These are phyloP conservation scores for Funneliformis mosseae DNA, from an alignment of 192 early-diverging fungal genomes.

Conservation along the genomic window DNA sequence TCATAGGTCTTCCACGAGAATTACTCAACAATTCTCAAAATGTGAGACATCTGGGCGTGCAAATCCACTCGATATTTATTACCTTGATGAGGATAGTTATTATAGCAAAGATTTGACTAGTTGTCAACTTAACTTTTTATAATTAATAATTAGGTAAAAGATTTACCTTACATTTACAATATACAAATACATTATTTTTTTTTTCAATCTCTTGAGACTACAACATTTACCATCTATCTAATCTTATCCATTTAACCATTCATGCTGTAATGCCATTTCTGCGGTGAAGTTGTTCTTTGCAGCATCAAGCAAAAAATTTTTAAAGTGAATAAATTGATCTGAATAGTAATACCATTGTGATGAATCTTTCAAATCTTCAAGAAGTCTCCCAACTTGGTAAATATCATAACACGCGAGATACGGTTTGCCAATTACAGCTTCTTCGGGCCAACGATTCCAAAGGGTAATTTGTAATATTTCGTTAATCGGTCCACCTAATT, in stretches of 20 bases:
- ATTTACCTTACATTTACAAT: no score
- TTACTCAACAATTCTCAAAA: not conserved
- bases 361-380: not conserved
- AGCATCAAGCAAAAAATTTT: not conserved
- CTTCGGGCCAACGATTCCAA: constrained; percentile 6
- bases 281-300: not conserved
- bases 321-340: not conserved
- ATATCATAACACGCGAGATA: constrained; percentile 4
- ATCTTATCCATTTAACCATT: not conserved
- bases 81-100: not conserved
- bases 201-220: no score
- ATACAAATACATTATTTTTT: no score
- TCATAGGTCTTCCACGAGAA: not conserved
- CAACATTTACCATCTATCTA: no score
- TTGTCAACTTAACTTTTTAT: not conserved
- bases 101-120: not conserved
- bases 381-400: not conserved
- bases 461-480: constrained; percentile 1
- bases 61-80: not conserved
- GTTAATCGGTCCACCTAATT: not conserved
- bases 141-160: no score
- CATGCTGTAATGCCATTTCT: not conserved
- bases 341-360: not conserved
- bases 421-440: not conserved
- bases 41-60: not conserved